Percentiles rank a stretch among this genome's conserved stretches.
phyloP scores from a whole-genome alignment of 495 filamentous ascomycete genomes.

The Podospora pseudopauciseta region DNA sequence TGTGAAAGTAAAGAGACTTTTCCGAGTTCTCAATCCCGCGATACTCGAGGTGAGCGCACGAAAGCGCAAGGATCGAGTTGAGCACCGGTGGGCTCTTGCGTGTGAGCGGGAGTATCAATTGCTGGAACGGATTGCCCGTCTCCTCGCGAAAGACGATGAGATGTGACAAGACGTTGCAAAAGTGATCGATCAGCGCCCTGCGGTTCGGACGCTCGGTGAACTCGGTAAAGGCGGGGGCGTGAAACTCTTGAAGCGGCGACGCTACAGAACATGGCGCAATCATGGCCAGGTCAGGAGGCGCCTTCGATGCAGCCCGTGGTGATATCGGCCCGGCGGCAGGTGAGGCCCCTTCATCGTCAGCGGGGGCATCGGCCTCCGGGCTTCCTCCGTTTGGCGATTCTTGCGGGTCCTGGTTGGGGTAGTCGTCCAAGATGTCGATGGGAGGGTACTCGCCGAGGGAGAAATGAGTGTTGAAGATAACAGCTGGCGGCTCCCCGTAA shows the following conservation, averaged over 20 bases:
- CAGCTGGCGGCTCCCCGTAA: constrained; percentile 29
- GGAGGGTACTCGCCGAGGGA: constrained; percentile 11
- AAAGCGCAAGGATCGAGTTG: constrained; percentile 57
- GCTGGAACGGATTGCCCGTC: constrained; percentile 59
- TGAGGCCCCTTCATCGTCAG: constrained; percentile 10
- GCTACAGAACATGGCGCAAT: constrained; percentile 46
- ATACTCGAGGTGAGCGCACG: constrained; percentile 58
- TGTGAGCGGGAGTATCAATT: constrained; percentile 57
- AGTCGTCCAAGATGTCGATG: constrained; percentile 20
- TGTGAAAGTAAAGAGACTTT: constrained; percentile 57
- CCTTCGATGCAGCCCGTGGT: constrained; percentile 28
- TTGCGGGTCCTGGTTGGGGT: constrained; percentile 1
- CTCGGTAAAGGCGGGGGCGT: constrained; percentile 50
- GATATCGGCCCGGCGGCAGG: constrained; percentile 11
- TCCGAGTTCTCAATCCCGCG: constrained; percentile 53
- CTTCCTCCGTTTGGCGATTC: constrained; percentile 1
- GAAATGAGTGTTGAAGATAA: constrained; percentile 20
- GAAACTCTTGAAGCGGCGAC: constrained; percentile 50
- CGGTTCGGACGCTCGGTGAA: constrained; percentile 53
- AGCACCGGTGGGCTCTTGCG: constrained; percentile 50
- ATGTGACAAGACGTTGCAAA: constrained; percentile 60
- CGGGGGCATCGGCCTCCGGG: constrained; percentile 10
- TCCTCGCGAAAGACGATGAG: constrained; percentile 62
- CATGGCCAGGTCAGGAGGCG: constrained; percentile 38
- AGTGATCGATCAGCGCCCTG: constrained; percentile 56